phyloP scores from a whole-genome alignment of 1,284 basidiomycete genomes.

The Leccinum griseonigrum region DNA sequence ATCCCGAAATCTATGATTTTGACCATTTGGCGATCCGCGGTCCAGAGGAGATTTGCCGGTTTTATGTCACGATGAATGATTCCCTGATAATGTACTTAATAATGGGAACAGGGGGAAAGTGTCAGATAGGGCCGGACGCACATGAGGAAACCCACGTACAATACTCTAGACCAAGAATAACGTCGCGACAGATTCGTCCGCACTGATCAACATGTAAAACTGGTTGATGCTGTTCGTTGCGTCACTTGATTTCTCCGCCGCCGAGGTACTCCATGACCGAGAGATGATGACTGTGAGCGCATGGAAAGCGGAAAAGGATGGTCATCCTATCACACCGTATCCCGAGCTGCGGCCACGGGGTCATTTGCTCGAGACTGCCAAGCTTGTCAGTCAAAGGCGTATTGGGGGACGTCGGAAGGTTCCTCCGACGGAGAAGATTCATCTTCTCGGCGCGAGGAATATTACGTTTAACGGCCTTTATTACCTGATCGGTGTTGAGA shows the following conservation, averaged over 20 bases:
- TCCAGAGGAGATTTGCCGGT: conserved; percentile 94
- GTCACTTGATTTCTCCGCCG: conserved; percentile 94
- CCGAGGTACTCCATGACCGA: conserved; percentile 94
- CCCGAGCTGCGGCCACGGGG: conserved; percentile 32
- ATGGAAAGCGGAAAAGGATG: conserved; percentile 6
- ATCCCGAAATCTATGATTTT: conserved; percentile 99
- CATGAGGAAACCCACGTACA: conserved; percentile 48
- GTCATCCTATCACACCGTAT: conserved; percentile 30
- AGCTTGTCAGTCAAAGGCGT: conserved; percentile 58
- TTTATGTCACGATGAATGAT: conserved; percentile 99
- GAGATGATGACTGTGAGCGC: conserved; percentile 17
- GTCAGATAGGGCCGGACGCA: conserved; percentile 2
- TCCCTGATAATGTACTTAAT: conserved; percentile 88
- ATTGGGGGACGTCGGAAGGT: conserved; percentile 52
- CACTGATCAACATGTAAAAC: conserved; percentile 82
- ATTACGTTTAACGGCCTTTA: conserved; percentile 76
- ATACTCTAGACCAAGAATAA: conserved; percentile 92
- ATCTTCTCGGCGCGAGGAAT: conserved; percentile 54
- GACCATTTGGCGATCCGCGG: conserved; percentile 76
- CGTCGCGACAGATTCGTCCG: conserved; percentile 86
- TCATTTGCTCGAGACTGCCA: conserved; percentile 68
- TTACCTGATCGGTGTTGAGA: conserved; percentile 52
- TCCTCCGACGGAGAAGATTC: conserved; percentile 57
- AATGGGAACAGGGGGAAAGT: conserved; percentile 5
- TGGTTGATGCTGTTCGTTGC: conserved; percentile 60